Conservation (phyloP, 768 basidiomycete genomes). For the Pleurotus sapidus region DNA sequence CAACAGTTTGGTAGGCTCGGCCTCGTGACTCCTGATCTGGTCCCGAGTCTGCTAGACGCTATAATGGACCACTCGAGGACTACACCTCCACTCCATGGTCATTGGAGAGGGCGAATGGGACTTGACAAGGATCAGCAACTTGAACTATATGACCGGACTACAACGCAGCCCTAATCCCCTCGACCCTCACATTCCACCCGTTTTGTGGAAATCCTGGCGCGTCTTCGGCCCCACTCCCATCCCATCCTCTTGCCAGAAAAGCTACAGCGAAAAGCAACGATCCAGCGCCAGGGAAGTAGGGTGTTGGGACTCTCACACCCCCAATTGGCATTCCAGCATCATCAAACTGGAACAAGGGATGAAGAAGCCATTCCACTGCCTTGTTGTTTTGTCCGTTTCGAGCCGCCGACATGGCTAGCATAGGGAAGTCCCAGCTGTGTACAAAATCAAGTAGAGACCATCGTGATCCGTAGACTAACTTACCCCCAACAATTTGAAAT, state of each 20-base stretch:
- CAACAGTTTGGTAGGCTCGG: conserved; percentile 50
- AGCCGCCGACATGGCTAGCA: conserved; percentile 63
- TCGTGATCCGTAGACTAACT: conserved; percentile 17
- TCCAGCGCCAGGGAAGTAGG: conserved; percentile 59
- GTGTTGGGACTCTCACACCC: conserved; percentile 50
- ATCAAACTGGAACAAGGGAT: conserved; percentile 55
- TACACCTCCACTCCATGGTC: conserved; percentile 37
- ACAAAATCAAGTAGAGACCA: neutral
- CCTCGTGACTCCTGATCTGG: conserved; percentile 53
- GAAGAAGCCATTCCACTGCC: conserved; percentile 53
- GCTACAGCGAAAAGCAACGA: conserved; percentile 48
- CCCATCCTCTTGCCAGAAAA: conserved; percentile 62
- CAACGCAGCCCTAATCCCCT: conserved; percentile 22
- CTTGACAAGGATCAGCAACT: conserved; percentile 44
- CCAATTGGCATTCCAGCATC: conserved; percentile 61
- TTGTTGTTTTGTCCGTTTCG: conserved; percentile 44
- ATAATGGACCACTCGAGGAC: conserved; percentile 30
- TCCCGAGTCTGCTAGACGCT: conserved; percentile 48
- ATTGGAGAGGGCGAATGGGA: conserved; percentile 61
- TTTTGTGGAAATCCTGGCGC: conserved; percentile 38
- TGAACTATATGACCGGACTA: conserved; percentile 30
- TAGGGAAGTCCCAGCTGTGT: conserved; percentile 58
- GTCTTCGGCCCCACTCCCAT: conserved; percentile 32
- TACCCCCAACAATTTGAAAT: conserved; percentile 52
- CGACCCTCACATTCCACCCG: conserved; percentile 35